phyloP scores from a whole-genome alignment of 78 protist genomes.

The Dictyostelium intermedium region DNA sequence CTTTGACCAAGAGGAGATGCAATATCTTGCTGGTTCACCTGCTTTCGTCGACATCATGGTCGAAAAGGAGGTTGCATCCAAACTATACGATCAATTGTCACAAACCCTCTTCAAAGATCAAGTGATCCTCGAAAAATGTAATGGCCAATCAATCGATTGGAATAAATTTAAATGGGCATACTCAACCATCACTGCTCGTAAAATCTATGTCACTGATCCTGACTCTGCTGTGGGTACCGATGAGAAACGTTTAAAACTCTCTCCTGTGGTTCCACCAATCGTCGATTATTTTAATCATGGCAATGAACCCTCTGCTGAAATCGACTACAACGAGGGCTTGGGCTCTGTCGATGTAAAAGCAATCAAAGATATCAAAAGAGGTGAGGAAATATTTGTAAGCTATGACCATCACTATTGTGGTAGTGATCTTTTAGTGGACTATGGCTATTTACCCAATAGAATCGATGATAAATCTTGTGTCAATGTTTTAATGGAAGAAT shows the following conservation, averaged over 20 bases:
- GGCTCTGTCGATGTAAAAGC: neutral
- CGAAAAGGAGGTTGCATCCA: neutral
- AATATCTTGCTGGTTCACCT: conserved; percentile 42
- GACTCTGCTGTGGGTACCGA: neutral
- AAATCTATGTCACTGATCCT: conserved; percentile 15
- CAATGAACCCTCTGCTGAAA: conserved; percentile 8
- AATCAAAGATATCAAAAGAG: neutral
- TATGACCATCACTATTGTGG: conserved; percentile 60
- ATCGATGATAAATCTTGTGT: conserved; percentile 14
- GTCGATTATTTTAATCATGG: conserved; percentile 29
- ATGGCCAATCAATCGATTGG: neutral
- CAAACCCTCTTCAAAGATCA: neutral
- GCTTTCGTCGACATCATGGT: conserved; percentile 20
- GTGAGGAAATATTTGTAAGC: conserved; percentile 34
- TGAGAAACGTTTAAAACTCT: neutral
- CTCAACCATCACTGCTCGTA: conserved; percentile 21
- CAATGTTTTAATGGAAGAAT: conserved; percentile 44
- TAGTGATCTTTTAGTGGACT: conserved; percentile 21
- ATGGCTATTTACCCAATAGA: conserved; percentile 19
- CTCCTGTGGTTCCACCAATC: conserved; percentile 18
- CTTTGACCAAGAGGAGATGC: neutral
- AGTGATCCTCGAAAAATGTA: neutral
- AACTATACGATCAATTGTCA: neutral
- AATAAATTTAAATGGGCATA: conserved; percentile 37
- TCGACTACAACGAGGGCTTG: neutral